Evolutionary conservation across 2,329 filamentous ascomycete species (phyloP), one percentile per base, ranked within the genome.

Genomic region (Clathrospora elynae): DNA sequence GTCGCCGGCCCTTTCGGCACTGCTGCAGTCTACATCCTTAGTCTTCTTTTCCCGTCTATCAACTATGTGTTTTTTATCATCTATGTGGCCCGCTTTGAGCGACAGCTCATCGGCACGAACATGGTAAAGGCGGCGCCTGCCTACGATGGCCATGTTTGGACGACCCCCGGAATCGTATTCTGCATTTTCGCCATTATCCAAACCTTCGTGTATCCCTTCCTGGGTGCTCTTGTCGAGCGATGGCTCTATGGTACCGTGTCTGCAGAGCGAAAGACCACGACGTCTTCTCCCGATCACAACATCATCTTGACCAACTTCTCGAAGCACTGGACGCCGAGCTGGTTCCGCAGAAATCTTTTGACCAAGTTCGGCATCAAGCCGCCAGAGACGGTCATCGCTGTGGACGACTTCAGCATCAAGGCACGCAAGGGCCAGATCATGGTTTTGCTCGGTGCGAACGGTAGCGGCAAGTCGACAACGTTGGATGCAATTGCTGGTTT

Each of bases 401-500:
- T 96, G 26, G 78, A 90, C 46, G 76, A 84, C 26, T 73, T 96
- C 24, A 86, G 79, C 36, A 75, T 96, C 33, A 78, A 80, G 12
- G 88, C 88, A 3, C 78, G 81, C 3, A 82, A 84, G 51, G 91
- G 91, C 1, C 86, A 95, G 57, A 95, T 96, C 37, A 80, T 95
- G 62, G 88, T 91, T 1, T 75, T 96, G 0, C 78, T 96, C 0
- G 91, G 91, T 24, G 89, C 90, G 5, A 96, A 96, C 64, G 91
- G 91, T 12, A 90, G 85, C 57, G 91, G 91, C 23, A 96, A 96
- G 68, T 90, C 85, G 39, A 96, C 91, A 0, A 95, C 90, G 0
- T 78, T 96, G 3, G 89, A 96, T 62, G 86, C 87, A 5, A 91
- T 96, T 52, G 87, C 90, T 8, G 91, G 91, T 3, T 79, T 92